Base-by-base conservation (phyloP, 176 grass and related monocot genomes). In the Dendrocalamus sinicus region DNA sequence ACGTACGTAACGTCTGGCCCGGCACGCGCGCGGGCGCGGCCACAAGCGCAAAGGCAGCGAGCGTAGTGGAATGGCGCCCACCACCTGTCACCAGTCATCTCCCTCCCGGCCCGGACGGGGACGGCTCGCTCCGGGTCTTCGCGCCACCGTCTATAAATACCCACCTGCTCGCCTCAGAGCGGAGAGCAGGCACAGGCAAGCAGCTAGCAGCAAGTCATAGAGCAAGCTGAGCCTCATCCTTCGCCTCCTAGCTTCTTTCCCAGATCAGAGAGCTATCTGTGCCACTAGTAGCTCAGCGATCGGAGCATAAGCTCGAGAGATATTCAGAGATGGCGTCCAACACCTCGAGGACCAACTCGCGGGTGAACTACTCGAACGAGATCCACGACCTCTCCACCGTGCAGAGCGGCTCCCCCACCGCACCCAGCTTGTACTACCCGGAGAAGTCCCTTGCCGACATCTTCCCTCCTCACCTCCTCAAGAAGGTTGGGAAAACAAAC, bases 351-450 rank as follows among this genome's bases (percentile, higher is more conserved):
- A 75, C 81, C 3, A 88, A 88, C 89, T 88, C 89, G 45, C 70
- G 89, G 48, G 89, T 88, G 81, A 91, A 88, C 86, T 95, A 92
- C 90, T 86, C 93, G n/a, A 95, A 95, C 83, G 93, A 95, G 81
- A 95, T 95, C 88, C 93, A 95, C 81, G 93, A 95, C 86, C 83
- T 92, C n/a, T 82, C 88, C 85, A 92, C 88, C 2, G 93, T 88
- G 67, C 90, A 95, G 79, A 77, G 32, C 61, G 86, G 70, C 85
- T 86, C 84, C 72, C 37, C 48, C 45, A 48, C 77, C 71, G 83
- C 19, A 45, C 85, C 90, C 54, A 88, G 76, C 81, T 22, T 85
- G 44, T 88, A 76, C 75, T 85, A 92, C 86, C 74, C 79, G 40
- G 88, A 95, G 75, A 92, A 81, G 53, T 83, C 90, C 72, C 19